Base-by-base conservation (phyloP, 73 alveolate species). In the Blepharisma stoltei region DNA sequence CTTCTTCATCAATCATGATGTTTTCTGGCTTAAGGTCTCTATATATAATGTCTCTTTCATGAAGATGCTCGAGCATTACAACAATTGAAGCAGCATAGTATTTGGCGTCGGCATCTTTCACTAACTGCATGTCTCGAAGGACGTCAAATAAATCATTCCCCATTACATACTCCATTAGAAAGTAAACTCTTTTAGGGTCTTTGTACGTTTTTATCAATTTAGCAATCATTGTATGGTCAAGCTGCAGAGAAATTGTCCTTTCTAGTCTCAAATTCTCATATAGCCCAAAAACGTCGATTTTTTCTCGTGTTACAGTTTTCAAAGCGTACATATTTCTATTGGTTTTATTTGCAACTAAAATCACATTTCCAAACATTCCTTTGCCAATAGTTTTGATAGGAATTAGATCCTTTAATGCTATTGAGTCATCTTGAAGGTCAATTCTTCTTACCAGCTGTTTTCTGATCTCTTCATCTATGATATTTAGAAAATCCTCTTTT, bases 21-120 rank as follows among this genome's bases (percentile, higher is more conserved):
- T 90, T 90, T 77, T 90, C 91, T 23, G 97, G 97, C 48, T 87
- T 88, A 54, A 90, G 66, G 84, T 90, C 95, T 43, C 97, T 70
- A 67, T 83, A 88, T 20, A 83, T 55, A 50, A 87, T 78, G 54
- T 83, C 71, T 60, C 66, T 87, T 47, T 79, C 78, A 68, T 90
- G 95, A 66, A 90, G 71, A 79, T 88, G 87, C 78, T 90, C 95
- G 55, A 90, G 55, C 41, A 78, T 54, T 27, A 80, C 38, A 49
- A 73, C 68, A 32, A 80, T 50, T n/a, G 79, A 80, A 9, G 84
- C 88, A 14, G 70, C 23, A 38, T 83, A 83, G 66, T 78, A 83
- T 70, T 81, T 67, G 21, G 90, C 55, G 45, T 83, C 86, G 21
- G 53, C 66, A 8, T 76, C 55, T 47, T 54, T 67, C 32, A 83